Evolutionary conservation across 345 rosid species (phyloP), one percentile per base, ranked within the genome.

Genomic region (Euphorbia pulcherrima): DNA sequence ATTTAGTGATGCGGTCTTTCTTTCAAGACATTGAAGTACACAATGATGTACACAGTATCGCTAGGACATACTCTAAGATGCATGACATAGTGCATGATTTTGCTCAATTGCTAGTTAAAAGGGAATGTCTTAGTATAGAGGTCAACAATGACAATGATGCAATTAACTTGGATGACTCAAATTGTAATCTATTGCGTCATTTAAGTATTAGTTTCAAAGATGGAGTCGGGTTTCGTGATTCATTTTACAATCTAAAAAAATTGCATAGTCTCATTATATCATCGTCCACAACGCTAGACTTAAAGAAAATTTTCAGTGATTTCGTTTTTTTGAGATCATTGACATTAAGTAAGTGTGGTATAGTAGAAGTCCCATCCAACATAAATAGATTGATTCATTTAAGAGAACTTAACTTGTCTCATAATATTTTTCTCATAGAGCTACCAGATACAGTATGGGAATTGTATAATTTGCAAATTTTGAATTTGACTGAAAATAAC

Each of bases 251-350:
- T 27, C 24, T 27, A 7, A 57, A 14, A 27, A 57, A 29, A 20
- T 27, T 57, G 20, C 61, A 20, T 16, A 57, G 37, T 21, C 61
- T 57, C n/a, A 0, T 0, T 52, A 0, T 52, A 6, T 52, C 16
- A 21, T 1, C n/a, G n/a, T n/a, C n/a, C n/a, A n/a, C n/a, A n/a
- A n/a, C n/a, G 37, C 7, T 33, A 33, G 37, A 33, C 7, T 33
- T 29, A 29, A 21, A 10, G 0, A 30, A 58, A 14, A 4, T 29
- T 29, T 58, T 29, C 4, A 29, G 8, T 30, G 17, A 5, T 1
- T 18, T 58, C 39, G 30, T 41, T 58, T 58, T 12, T 29, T 29
- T 58, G 62, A 58, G 62, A 58, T 58, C 62, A 37, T 28, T 58
- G 7, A 58, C 0, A 16, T 29, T 58, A 20, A 9, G 62, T 6